A percentile compares a stretch with the other conserved stretches of the same genome.
These are phyloP conservation scores for Annona cherimola DNA, from an alignment of 164 flowering plant genomes.

Conservation along the genomic window DNA sequence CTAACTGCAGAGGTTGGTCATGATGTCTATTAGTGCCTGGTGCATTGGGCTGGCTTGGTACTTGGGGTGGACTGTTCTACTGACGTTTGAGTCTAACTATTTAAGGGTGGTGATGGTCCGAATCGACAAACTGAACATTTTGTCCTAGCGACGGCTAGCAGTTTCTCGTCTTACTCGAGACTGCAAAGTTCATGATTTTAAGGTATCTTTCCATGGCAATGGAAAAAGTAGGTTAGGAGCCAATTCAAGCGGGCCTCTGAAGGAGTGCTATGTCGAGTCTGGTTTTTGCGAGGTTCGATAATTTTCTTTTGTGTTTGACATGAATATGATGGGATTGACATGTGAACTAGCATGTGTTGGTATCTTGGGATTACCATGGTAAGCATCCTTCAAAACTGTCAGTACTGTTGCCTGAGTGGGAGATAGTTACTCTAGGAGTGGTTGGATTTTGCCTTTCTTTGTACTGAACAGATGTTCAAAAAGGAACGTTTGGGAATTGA, in stretches of 20 bases:
- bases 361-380: not conserved
- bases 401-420: not conserved
- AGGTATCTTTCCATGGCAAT: not conserved
- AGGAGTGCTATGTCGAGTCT: not conserved
- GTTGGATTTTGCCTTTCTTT: too few relatives aligned
- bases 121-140: not conserved
- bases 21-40: not conserved
- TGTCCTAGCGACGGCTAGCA: not conserved
- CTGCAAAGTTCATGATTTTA: not conserved
- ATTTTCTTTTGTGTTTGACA: not conserved
- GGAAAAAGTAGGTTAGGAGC: not conserved
- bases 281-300: not conserved
- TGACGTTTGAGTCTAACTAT: not conserved
- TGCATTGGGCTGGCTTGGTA: not conserved
- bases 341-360: not conserved
- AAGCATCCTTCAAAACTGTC: not conserved
- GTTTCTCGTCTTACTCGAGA: not conserved
- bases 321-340: not conserved
- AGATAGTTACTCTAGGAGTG: too few relatives aligned
- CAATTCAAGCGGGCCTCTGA: not conserved
- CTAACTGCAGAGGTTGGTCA: not conserved
- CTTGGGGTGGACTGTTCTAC: not conserved
- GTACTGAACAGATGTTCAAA: too few relatives aligned
- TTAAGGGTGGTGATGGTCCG: not conserved
- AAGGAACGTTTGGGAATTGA: too few relatives aligned